Conservation (phyloP, 306 rosid species). For the Castanea sativa region DNA sequence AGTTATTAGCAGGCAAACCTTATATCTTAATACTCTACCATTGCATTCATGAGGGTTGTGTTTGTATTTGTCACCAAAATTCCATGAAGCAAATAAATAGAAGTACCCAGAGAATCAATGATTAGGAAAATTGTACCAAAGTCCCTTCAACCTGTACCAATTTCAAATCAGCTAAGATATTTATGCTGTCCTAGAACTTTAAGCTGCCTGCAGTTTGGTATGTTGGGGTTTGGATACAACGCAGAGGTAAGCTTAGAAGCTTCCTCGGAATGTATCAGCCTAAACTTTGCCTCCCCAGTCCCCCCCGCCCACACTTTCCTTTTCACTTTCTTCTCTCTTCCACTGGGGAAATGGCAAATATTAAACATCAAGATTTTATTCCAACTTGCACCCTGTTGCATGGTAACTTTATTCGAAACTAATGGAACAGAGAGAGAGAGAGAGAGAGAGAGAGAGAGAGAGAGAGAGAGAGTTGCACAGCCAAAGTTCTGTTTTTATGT, state of each 20-base stretch:
- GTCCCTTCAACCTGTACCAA: neutral
- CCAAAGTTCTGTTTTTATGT: neutral
- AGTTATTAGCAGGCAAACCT: neutral
- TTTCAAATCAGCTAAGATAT: neutral
- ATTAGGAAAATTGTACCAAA: neutral
- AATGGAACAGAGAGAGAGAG: no score
- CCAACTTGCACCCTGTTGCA: no score
- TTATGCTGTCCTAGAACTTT: neutral
- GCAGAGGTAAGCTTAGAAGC: neutral
- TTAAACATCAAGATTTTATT: no score
- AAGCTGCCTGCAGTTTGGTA: neutral
- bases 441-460: no score
- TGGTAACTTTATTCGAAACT: no score
- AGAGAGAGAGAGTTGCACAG: no score
- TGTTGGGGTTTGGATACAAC: neutral
- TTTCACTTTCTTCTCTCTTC: neutral
- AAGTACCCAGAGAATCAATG: neutral
- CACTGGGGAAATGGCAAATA: neutral
- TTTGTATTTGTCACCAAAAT: neutral
- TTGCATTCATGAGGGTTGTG: neutral
- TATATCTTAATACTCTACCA: neutral
- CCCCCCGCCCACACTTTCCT: neutral
- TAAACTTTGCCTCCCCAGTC: no score
- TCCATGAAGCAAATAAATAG: neutral
- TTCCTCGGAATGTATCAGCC: neutral